phyloP scores from a whole-genome alignment of 2,329 filamentous ascomycete genomes.

The Davidsoniella australis region DNA sequence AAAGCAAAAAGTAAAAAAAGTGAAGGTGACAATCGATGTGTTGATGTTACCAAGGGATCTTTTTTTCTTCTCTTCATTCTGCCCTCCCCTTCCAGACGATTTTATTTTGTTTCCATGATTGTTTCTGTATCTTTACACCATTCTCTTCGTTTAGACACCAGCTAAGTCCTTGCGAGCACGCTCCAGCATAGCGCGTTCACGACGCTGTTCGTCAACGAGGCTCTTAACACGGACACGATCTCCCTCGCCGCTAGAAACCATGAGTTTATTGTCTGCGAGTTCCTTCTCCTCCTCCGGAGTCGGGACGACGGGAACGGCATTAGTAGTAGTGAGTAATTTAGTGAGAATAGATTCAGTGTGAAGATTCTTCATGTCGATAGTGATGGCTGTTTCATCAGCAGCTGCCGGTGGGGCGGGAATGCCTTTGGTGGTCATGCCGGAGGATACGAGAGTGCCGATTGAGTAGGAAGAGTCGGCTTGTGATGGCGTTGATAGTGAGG shows the following conservation, averaged over 20 bases:
- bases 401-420: constrained; percentile 27
- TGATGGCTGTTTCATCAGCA: constrained; percentile 31
- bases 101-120: constrained; percentile 37
- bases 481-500: constrained; percentile 8
- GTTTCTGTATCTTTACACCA: constrained; percentile 33
- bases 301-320: constrained; percentile 37
- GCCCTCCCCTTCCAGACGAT: no score
- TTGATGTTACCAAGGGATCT: no score
- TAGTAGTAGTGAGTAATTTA: constrained; percentile 44
- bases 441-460: constrained; percentile 26
- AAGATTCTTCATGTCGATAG: constrained; percentile 47
- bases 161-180: constrained; percentile 10
- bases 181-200: constrained; percentile 11
- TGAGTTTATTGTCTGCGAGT: constrained; percentile 14
- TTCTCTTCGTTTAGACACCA: constrained; percentile 31
- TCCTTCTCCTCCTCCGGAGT: constrained; percentile 42
- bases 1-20: no score
- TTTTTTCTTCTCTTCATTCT: no score
- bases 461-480: constrained; percentile 19
- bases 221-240: constrained; percentile 8
- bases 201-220: constrained; percentile 7
- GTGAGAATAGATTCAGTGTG: constrained; percentile 44
- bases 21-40: no score
- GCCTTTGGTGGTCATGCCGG: constrained; percentile 28
- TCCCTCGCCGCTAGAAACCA: background rate